phyloP scores from a whole-genome alignment of 169 alveolate genomes.

The Cryptosporidium muris region DNA sequence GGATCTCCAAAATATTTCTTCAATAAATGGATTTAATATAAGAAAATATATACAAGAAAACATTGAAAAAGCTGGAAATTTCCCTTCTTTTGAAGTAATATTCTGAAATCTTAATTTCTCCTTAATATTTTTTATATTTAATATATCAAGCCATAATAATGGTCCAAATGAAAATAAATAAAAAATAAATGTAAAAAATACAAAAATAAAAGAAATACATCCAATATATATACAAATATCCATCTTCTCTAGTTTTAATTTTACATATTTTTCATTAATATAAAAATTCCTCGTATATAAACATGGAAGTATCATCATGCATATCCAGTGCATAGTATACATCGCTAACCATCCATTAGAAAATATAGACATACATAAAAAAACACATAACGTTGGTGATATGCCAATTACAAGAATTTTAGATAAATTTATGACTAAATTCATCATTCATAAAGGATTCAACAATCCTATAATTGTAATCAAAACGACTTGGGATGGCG shows the following conservation, averaged over 20 bases:
- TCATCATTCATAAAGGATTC: neutral
- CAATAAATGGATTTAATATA: slow-evolving; percentile 37
- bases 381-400: slow-evolving; percentile 26
- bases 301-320: slow-evolving; percentile 34
- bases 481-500: no score
- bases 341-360: slow-evolving; percentile 57
- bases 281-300: neutral
- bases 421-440: neutral
- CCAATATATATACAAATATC: no score
- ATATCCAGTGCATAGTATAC: slow-evolving; percentile 55
- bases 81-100: neutral
- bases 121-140: neutral
- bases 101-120: neutral
- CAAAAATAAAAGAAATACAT: no score
- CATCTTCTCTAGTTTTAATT: no score
- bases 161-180: neutral
- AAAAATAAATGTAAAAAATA: neutral
- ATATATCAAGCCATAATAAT: neutral
- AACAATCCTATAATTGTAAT: no score
- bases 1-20: slow-evolving; percentile 59
- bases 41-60: slow-evolving; percentile 29
- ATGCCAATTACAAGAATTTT: slow-evolving; percentile 14
- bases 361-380: slow-evolving; percentile 19
- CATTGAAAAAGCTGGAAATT: neutral
- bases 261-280: neutral